These are phyloP conservation scores for Kwoniella heveanensis DNA, from an alignment of 768 basidiomycete species.

Conservation along the genomic window DNA sequence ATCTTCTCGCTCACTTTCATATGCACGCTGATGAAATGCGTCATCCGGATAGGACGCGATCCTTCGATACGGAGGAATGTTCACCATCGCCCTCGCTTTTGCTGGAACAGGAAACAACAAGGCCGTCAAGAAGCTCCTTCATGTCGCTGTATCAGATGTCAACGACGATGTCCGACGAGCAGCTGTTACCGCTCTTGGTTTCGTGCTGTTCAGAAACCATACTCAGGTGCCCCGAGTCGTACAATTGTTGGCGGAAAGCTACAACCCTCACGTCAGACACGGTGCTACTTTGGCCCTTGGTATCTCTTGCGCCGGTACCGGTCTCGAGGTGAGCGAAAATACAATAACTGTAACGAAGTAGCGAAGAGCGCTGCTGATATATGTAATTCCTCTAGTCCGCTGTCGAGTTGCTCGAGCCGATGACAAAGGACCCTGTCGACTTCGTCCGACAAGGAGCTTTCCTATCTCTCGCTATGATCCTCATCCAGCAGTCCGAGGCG, in stretches of 20 bases:
- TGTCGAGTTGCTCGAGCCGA: conserved; percentile 91
- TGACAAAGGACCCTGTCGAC: conserved; percentile 97
- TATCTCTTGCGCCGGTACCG: conserved; percentile 96
- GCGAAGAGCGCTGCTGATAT: neutral
- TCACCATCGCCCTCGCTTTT: conserved; percentile 92
- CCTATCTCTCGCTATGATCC: conserved; percentile 91
- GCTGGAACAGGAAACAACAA: conserved; percentile 94
- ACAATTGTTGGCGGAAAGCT: conserved; percentile 93
- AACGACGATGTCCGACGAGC: conserved; percentile 96
- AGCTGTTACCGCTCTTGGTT: conserved; percentile 92
- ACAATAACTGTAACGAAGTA: neutral
- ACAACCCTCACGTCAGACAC: conserved; percentile 97
- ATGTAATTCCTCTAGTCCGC: conserved; percentile 68
- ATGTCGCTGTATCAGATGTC: conserved; percentile 97
- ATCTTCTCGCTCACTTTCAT: too few species aligned
- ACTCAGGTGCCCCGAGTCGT: conserved; percentile 94
- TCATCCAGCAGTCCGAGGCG: conserved; percentile 93
- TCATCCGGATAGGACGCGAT: conserved; percentile 86
- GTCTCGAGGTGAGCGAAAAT: conserved; percentile 70
- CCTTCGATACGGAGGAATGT: conserved; percentile 94
- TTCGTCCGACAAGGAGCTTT: conserved; percentile 98
- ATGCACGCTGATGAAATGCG: conserved; percentile 5
- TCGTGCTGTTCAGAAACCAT: conserved; percentile 95
- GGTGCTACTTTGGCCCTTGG: conserved; percentile 95
- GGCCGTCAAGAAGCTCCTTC: conserved; percentile 85